Base-by-base conservation (phyloP, 1,284 basidiomycete genomes). In the Cerrena zonata region DNA sequence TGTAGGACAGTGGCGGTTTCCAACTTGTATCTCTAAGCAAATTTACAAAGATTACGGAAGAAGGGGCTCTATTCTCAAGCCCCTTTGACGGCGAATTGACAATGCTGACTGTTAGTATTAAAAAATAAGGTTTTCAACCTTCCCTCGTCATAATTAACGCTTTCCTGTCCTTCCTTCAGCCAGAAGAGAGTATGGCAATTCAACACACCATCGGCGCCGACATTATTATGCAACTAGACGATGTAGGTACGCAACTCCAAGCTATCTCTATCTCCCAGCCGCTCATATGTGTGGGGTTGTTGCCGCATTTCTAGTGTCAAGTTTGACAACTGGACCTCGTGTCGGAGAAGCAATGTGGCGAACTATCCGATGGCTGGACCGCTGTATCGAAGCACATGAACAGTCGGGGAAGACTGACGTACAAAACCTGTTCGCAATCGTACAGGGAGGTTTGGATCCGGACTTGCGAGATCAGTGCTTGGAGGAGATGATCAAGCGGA, bases 151-250 rank as follows among this genome's bases (percentile, higher is more conserved):
- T 13, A 22, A 47, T 5, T n/a, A 25, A 4, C 5, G 10, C 5
- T 26, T 34, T 22, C 1, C 41, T 49, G 36, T 13, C 37, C 2
- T 41, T 15, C 50, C 53, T 54, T n/a, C 55, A 89, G 83, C 89
- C 89, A 38, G 89, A 91, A 68, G 84, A 90, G 70, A 89, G 86
- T 56, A 90, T 91, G 36, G 78, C 81, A n/a, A 84, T 87, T 59
- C 88, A 91, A 63, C 90, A 93, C 61, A 75, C 84, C 3, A 91
- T 93, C 42, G 89, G 90, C 3, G 87, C 85, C 15, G 90, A 93
- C 65, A 93, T 93, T 51, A 91, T 93, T 56, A 92, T 92, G 90
- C 89, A 92, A 62, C 74, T 92, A 12, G 89, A 92, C 63, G 90
- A 92, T 68, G 91, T 92, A 48, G 90, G 88, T 86, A 59, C 65